Conservation (phyloP, 148 eudicot genomes). For the Bassia scoparia region DNA sequence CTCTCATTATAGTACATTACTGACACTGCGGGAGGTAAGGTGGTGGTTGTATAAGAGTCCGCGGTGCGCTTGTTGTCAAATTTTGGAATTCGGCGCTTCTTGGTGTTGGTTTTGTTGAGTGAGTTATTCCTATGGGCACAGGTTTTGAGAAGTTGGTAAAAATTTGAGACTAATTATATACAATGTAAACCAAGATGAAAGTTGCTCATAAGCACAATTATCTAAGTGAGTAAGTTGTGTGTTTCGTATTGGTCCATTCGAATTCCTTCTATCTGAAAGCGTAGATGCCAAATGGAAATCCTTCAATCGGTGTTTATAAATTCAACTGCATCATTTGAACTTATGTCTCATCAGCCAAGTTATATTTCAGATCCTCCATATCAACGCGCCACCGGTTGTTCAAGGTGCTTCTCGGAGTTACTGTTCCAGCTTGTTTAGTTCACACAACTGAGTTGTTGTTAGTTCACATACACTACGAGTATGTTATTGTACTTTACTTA, state of each 20-base stretch:
- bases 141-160: constrained; percentile 89
- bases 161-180: background rate
- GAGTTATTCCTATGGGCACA: constrained; percentile 93
- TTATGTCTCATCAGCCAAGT: too few species aligned
- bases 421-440: too few species aligned
- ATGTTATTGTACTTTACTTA: background rate
- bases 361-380: too few species aligned
- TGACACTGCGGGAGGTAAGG: constrained; percentile 98
- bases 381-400: too few species aligned
- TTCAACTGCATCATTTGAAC: too few species aligned
- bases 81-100: constrained; percentile 91
- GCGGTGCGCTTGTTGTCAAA: constrained; percentile 84
- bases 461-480: too few species aligned
- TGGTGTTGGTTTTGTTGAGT: constrained; percentile 63
- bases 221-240: background rate
- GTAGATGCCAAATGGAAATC: too few species aligned
- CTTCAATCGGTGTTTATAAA: too few species aligned
- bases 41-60: constrained; percentile 88
- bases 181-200: background rate
- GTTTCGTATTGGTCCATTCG: background rate
- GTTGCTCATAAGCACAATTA: background rate
- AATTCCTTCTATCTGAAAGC: too few species aligned
- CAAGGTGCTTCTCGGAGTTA: too few species aligned
- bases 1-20: constrained; percentile 41
- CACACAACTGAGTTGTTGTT: too few species aligned